These are phyloP conservation scores for Rhizoclosmatium globosum DNA, from an alignment of 192 early-diverging fungal genomes.

Conservation along the genomic window DNA sequence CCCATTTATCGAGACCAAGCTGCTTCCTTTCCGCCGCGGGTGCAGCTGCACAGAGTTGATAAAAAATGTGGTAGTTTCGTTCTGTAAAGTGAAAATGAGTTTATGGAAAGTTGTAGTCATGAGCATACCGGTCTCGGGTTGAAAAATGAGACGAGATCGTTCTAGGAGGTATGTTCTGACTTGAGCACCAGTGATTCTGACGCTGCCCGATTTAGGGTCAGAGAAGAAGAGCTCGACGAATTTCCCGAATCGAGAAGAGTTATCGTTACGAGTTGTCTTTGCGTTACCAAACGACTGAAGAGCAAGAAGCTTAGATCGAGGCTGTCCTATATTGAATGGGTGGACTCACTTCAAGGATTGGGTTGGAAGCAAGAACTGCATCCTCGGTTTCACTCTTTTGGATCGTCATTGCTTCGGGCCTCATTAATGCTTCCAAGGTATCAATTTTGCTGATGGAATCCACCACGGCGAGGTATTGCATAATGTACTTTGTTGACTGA, in stretches of 20 bases:
- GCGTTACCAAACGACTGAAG: slow-evolving; percentile 85
- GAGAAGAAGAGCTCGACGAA: slow-evolving; percentile 72
- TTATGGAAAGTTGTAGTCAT: neutral
- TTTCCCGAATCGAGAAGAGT: slow-evolving; percentile 93
- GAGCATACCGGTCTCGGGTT: slow-evolving; percentile 62
- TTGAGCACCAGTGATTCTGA: slow-evolving; percentile 80
- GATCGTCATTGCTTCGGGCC: neutral
- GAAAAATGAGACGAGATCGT: slow-evolving; percentile 87
- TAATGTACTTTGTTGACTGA: slow-evolving; percentile 86
- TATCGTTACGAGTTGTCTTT: slow-evolving; percentile 95
- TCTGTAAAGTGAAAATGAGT: slow-evolving; percentile 48
- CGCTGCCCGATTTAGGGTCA: slow-evolving; percentile 48
- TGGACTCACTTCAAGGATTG: slow-evolving; percentile 78
- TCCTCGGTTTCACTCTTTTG: slow-evolving; percentile 40
- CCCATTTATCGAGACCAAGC: slow-evolving; percentile 69
- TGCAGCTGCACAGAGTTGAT: slow-evolving; percentile 64
- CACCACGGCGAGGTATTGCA: slow-evolving; percentile 82
- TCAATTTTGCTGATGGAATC: slow-evolving; percentile 31
- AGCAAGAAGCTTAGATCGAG: neutral
- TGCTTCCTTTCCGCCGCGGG: slow-evolving; percentile 58
- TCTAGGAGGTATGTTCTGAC: slow-evolving; percentile 91
- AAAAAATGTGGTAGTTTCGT: slow-evolving; percentile 96
- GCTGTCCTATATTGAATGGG: neutral
- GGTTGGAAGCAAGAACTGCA: slow-evolving; percentile 78
- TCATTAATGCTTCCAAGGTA: neutral